Conservation (phyloP, 208 protist species). For the Crithidia mellificae region DNA sequence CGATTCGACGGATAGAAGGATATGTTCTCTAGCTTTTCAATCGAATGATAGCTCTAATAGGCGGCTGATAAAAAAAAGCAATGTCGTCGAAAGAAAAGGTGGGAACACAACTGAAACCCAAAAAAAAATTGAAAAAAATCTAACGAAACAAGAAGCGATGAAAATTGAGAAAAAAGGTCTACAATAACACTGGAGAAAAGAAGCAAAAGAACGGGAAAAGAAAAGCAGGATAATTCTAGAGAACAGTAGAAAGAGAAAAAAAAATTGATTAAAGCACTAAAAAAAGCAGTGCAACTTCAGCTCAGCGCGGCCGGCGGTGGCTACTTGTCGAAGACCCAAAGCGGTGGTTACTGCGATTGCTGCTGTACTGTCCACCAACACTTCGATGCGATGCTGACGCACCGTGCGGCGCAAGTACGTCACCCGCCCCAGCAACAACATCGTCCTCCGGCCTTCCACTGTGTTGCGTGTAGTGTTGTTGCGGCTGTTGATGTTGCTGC, state of each 20-base stretch:
- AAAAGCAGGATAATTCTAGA: background rate
- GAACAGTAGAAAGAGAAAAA: background rate
- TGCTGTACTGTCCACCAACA: background rate
- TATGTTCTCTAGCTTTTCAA: too few species aligned
- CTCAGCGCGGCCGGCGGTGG: background rate
- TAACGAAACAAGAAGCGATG: background rate
- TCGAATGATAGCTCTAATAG: too few species aligned
- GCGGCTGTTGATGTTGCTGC: too few species aligned
- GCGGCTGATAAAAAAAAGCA: too few species aligned
- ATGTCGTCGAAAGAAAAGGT: too few species aligned
- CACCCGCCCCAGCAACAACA: background rate
- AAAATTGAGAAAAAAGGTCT: too few species aligned
- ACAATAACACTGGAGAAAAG: background rate
- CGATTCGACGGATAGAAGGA: too few species aligned
- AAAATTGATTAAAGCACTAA: background rate
- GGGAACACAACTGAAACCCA: background rate
- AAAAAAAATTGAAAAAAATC: background rate
- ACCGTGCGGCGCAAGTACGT: background rate
- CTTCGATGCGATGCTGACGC: background rate
- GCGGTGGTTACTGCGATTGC: conserved; percentile 1
- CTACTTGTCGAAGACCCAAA: conserved; percentile 1
- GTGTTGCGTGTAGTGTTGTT: too few species aligned
- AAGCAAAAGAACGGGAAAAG: background rate
- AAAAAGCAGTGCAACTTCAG: background rate
- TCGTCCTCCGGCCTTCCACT: too few species aligned